These are phyloP conservation scores for Beauveria bassiana DNA, from an alignment of 2,329 filamentous ascomycete genomes.

Conservation along the genomic window DNA sequence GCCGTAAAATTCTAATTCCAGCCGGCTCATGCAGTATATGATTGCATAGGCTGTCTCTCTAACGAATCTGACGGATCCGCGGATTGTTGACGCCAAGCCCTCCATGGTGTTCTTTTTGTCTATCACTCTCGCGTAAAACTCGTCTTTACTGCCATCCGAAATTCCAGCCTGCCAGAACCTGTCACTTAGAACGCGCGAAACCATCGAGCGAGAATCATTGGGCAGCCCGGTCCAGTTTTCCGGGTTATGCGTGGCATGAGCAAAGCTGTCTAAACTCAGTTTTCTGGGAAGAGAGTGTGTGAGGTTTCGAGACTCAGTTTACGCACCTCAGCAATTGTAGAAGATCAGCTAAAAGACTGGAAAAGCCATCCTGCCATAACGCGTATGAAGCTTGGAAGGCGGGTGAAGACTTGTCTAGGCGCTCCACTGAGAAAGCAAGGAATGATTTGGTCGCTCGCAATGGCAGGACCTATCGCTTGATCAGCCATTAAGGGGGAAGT, in stretches of 20 bases:
- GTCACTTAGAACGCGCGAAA: conserved; percentile 80
- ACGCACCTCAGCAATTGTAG: conserved; percentile 69
- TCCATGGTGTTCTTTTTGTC: conserved; percentile 86
- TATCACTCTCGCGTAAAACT: conserved; percentile 88
- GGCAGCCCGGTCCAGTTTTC: conserved; percentile 75
- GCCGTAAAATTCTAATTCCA: conserved; percentile 87
- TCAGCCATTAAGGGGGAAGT: not conserved
- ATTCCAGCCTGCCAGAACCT: conserved; percentile 98
- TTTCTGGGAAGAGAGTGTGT: not conserved
- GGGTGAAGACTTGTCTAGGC: conserved; percentile 64
- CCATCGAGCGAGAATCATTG: conserved; percentile 65
- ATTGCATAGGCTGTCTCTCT: conserved; percentile 92
- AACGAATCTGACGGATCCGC: conserved; percentile 80
- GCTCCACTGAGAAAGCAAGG: conserved; percentile 86
- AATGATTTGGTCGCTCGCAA: conserved; percentile 85
- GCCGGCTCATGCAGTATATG: conserved; percentile 82
- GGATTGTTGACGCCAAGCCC: conserved; percentile 86
- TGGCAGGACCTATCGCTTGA: conserved; percentile 56
- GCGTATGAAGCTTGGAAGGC: conserved; percentile 68
- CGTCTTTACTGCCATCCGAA: conserved; percentile 88
- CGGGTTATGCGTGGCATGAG: conserved; percentile 85
- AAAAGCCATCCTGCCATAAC: conserved; percentile 81
- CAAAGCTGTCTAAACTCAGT: conserved; percentile 48
- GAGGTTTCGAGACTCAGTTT: not conserved
- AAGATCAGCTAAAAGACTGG: conserved; percentile 74